Evolutionary conservation across 805 yeast species (phyloP).

Genomic region (Metschnikowia peoriensis): DNA sequence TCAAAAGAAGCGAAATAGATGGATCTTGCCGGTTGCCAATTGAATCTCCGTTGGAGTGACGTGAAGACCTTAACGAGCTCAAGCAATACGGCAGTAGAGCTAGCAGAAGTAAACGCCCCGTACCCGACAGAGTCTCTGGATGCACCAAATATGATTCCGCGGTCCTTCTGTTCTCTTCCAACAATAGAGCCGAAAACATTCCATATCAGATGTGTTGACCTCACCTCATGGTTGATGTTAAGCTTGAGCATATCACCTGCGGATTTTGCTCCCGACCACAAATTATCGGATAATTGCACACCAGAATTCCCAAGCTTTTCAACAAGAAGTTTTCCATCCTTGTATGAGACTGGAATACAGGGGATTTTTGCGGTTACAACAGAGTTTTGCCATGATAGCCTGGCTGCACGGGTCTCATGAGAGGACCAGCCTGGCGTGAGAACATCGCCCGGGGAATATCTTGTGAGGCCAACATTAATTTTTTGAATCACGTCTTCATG

Average conservation of each 20-base stretch:
- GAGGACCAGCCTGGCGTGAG: constrained; percentile 75
- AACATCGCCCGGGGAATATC: constrained; percentile 72
- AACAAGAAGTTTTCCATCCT: constrained; percentile 50
- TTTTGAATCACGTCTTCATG: constrained; percentile 48
- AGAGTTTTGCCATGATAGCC: constrained; percentile 46
- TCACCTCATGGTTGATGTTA: constrained; percentile 36
- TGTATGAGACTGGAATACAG: constrained; percentile 72
- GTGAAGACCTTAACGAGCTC: constrained; percentile 71
- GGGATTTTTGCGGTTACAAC: constrained; percentile 68
- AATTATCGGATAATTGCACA: constrained; percentile 28
- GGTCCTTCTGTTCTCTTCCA: constrained; percentile 77
- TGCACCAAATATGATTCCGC: constrained; percentile 78
- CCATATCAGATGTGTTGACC: constrained; percentile 67
- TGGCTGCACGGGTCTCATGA: constrained; percentile 36
- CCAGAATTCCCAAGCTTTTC: constrained; percentile 29
- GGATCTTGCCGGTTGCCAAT: constrained; percentile 83
- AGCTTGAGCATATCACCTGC: constrained; percentile 23
- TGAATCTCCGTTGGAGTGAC: constrained; percentile 55
- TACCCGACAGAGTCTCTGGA: constrained; percentile 72
- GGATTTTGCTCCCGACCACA: constrained; percentile 26
- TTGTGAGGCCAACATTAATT: constrained; percentile 56
- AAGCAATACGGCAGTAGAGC: constrained; percentile 71
- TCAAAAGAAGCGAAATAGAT: constrained; percentile 84
- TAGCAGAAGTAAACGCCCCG: constrained; percentile 71
- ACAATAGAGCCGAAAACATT: constrained; percentile 73